Percentiles rank a stretch among this genome's conserved stretches.
These are phyloP conservation scores for Hypomontagnella monticulosa DNA, from an alignment of 495 filamentous ascomycete genomes.

Conservation along the genomic window DNA sequence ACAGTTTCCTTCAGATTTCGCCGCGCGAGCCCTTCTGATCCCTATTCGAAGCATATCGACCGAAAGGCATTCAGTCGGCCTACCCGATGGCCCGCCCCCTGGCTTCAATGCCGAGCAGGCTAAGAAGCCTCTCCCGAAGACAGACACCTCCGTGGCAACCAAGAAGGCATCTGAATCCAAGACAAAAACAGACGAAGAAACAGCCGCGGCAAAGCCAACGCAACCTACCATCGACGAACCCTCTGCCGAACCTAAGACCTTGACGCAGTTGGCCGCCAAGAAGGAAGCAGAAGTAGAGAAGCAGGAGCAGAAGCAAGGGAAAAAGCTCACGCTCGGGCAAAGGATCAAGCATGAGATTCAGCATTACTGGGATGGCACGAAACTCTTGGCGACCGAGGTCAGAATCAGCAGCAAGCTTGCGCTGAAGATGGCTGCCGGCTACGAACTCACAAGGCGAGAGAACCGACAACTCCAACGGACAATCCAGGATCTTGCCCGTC, in stretches of 20 bases:
- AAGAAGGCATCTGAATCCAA: slow-evolving; percentile 53
- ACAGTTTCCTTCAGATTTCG: slow-evolving; percentile 65
- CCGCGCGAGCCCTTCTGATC: slow-evolving; percentile 72
- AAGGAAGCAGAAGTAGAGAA: slow-evolving; percentile 57
- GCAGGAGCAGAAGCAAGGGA: slow-evolving; percentile 73
- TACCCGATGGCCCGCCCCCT: slow-evolving; percentile 77
- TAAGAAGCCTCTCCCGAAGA: slow-evolving; percentile 80
- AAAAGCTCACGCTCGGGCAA: slow-evolving; percentile 87
- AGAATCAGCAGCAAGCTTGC: slow-evolving; percentile 90
- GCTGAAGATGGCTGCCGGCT: slow-evolving; percentile 96
- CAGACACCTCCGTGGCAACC: slow-evolving; percentile 46
- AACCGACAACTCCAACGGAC: slow-evolving; percentile 91
- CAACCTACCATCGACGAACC: slow-evolving; percentile 21
- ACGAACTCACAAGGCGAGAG: slow-evolving; percentile 95
- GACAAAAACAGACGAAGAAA: slow-evolving; percentile 46
- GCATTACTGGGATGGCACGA: slow-evolving; percentile 99
- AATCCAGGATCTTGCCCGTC: slow-evolving; percentile 88
- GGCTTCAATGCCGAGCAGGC: slow-evolving; percentile 93
- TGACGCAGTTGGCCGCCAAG: slow-evolving; percentile 48
- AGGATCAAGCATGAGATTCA: slow-evolving; percentile 90
- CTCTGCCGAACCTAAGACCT: slow-evolving; percentile 41
- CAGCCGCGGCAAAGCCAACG: slow-evolving; percentile 43
- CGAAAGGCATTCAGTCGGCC: slow-evolving; percentile 64
- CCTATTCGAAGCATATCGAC: slow-evolving; percentile 74
- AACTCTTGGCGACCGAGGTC: slow-evolving; percentile 91